phyloP scores from a whole-genome alignment of 2,329 filamentous ascomycete species.

The Aspergillus tubingensis region DNA sequence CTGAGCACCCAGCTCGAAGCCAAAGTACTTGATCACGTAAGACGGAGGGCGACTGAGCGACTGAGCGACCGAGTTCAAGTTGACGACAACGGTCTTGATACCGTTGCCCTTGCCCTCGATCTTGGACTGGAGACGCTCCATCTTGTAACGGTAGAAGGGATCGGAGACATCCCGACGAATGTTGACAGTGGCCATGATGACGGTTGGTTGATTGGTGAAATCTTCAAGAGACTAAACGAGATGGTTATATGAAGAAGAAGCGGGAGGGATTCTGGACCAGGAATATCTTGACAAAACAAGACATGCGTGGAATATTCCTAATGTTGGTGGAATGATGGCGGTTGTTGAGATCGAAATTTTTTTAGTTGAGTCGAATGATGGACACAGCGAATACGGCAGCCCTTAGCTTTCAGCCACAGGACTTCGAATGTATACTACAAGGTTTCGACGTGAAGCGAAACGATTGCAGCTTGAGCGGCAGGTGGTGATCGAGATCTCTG shows the following conservation, averaged over 20 bases:
- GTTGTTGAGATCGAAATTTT: constrained; percentile 27
- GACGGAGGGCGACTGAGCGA: constrained; percentile 89
- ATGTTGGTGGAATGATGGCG: constrained; percentile 36
- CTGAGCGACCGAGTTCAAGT: constrained; percentile 88
- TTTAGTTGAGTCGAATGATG: constrained; percentile 16
- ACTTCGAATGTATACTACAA: constrained; percentile 85
- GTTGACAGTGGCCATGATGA: constrained; percentile 95
- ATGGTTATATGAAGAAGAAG: constrained; percentile 32
- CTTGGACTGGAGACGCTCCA: constrained; percentile 98
- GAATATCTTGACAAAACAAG: constrained; percentile 53
- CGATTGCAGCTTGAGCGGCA: constrained; percentile 92
- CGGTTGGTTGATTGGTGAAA: constrained; percentile 40
- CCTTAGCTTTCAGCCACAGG: constrained; percentile 75
- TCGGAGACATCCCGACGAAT: constrained; percentile 97
- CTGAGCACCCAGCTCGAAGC: constrained; percentile 97
- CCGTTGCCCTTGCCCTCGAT: constrained; percentile 99
- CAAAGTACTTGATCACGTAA: constrained; percentile 99
- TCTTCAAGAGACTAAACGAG: constrained; percentile 34
- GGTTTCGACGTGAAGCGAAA: constrained; percentile 95
- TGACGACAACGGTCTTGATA: constrained; percentile 98
- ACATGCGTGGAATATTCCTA: constrained; percentile 56
- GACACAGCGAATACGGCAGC: constrained; percentile 32
- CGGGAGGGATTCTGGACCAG: constrained; percentile 47
- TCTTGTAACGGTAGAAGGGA: constrained; percentile 99
- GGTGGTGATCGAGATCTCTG: constrained; percentile 91